A percentile compares a stretch with the other conserved stretches of the same genome.
Conservation (phyloP, 164 flowering plant genomes). For the Berberis vulgaris region DNA sequence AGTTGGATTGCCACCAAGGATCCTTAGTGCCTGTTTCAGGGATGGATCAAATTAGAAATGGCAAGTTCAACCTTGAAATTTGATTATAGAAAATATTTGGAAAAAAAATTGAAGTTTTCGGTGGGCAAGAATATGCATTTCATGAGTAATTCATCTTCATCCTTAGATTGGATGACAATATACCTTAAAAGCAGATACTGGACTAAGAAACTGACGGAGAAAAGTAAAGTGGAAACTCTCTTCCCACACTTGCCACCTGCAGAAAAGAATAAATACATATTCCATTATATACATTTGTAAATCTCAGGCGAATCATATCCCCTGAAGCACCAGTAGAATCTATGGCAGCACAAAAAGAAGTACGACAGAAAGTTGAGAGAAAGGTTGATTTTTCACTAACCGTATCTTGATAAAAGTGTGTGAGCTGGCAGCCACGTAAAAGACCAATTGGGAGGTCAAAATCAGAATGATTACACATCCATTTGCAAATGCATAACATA, state of each 20-base stretch:
- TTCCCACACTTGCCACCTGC: slow-evolving; percentile 68
- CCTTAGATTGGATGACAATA: background rate
- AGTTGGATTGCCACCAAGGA: slow-evolving; percentile 44
- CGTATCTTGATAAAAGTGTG: slow-evolving; percentile 63
- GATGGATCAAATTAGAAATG: slow-evolving; percentile 7
- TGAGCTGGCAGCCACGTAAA: slow-evolving; percentile 53
- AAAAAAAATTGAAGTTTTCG: too few relatives aligned
- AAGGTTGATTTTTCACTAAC: slow-evolving; percentile 31
- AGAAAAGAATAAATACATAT: slow-evolving; percentile 7
- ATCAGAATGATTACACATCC: slow-evolving; percentile 50
- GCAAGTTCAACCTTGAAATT: too few relatives aligned
- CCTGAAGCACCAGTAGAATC: too few relatives aligned
- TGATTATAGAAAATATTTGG: too few relatives aligned
- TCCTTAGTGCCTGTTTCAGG: slow-evolving; percentile 50
- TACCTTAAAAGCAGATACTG: slow-evolving; percentile 55
- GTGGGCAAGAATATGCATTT: too few relatives aligned
- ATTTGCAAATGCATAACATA: slow-evolving; percentile 75
- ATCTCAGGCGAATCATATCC: background rate
- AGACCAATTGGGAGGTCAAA: slow-evolving; percentile 49
- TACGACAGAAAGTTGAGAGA: background rate
- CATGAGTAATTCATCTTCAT: background rate
- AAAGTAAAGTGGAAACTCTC: slow-evolving; percentile 25
- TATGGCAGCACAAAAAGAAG: too few relatives aligned
- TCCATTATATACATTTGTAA: background rate
- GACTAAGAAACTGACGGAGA: slow-evolving; percentile 34